Evolutionary conservation across 208 protist genomes (phyloP).

Genomic region (Wallacemonas rigidus): DNA sequence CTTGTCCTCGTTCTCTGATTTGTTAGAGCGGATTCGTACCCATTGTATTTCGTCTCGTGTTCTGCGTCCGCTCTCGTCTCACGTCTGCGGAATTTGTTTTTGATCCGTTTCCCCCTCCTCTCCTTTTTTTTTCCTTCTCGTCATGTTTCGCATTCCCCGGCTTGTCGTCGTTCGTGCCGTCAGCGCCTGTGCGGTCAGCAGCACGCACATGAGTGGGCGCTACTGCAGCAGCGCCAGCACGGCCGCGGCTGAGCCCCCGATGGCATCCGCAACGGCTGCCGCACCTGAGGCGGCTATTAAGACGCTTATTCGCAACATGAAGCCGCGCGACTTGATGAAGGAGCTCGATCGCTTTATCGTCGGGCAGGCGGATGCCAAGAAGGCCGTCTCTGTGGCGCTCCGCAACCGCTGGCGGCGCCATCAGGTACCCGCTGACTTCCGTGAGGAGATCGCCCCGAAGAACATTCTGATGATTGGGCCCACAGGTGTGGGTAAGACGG

Average conservation of each 20-base stretch:
- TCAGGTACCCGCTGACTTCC: slow-evolving; percentile 87
- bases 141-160: slow-evolving; percentile 14
- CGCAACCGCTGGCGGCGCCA: slow-evolving; percentile 95
- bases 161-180: slow-evolving; percentile 4
- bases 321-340: slow-evolving; percentile 91
- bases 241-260: slow-evolving; percentile 45
- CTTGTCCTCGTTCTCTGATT: too few species aligned
- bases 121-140: not conserved
- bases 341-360: slow-evolving; percentile 97
- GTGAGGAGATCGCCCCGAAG: slow-evolving; percentile 94
- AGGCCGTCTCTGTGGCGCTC: slow-evolving; percentile 96
- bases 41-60: too few species aligned
- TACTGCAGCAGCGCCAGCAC: slow-evolving; percentile 35
- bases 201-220: slow-evolving; percentile 5
- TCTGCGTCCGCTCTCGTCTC: too few species aligned
- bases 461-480: slow-evolving; percentile 96
- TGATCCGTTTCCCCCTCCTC: not conserved
- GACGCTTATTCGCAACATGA: slow-evolving; percentile 87
- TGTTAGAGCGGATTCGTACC: too few species aligned
- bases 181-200: not conserved
- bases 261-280: slow-evolving; percentile 27
- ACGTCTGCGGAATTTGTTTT: too few species aligned
- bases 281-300: slow-evolving; percentile 25
- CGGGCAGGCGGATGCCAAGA: slow-evolving; percentile 97
- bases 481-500: slow-evolving; percentile 95